Evolutionary conservation across 2,329 filamentous ascomycete genomes (phyloP).

Genomic region (Fusarium pilosicola): DNA sequence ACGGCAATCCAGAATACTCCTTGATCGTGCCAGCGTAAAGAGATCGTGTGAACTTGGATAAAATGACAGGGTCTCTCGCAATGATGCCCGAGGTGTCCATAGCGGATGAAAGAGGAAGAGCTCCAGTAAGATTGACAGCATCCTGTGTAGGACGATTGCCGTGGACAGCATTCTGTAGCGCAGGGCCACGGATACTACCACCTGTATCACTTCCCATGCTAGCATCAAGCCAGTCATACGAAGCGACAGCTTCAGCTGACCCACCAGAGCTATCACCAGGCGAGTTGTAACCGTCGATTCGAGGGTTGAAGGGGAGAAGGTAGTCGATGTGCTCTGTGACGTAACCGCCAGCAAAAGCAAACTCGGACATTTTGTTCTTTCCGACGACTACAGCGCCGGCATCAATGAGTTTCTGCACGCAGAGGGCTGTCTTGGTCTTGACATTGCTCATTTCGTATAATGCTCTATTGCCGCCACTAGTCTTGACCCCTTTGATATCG

Average conservation of each 20-base stretch:
- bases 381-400: conserved; percentile 23
- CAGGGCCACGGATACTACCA: conserved; percentile 56
- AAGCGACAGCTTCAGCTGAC: conserved; percentile 50
- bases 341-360: conserved; percentile 5
- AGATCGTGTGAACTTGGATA: conserved; percentile 1
- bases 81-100: conserved; percentile 50
- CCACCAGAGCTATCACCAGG: conserved; percentile 59
- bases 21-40: not conserved
- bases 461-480: conserved; percentile 4
- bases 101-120: conserved; percentile 53
- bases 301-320: conserved; percentile 56
- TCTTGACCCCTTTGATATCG: conserved; percentile 27
- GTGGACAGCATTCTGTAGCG: conserved; percentile 54
- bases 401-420: conserved; percentile 18
- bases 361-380: conserved; percentile 27
- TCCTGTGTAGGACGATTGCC: conserved; percentile 55
- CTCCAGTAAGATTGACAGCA: conserved; percentile 52
- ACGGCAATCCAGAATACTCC: not conserved
- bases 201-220: conserved; percentile 33
- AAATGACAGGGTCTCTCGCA: not conserved
- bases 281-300: conserved; percentile 59
- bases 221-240: conserved; percentile 56
- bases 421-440: not conserved
- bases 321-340: conserved; percentile 46
- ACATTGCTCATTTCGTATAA: conserved; percentile 1